These are phyloP conservation scores for Austroboletus eburneus DNA, from an alignment of 768 basidiomycete species.

Conservation along the genomic window DNA sequence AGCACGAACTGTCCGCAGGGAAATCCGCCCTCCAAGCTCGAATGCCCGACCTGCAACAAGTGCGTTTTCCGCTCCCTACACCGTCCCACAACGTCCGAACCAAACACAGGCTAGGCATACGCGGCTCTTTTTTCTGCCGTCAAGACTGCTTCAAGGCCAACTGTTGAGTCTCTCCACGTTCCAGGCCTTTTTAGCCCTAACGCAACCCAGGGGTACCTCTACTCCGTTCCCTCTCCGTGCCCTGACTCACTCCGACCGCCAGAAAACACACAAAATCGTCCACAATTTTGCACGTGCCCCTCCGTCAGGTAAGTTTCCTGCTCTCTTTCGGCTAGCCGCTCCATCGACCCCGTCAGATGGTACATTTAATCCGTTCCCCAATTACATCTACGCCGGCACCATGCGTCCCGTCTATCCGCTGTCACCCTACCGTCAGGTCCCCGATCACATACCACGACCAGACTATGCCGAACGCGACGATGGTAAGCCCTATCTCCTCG, in stretches of 20 bases:
- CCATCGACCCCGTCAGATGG: conserved; percentile 46
- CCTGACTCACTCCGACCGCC: conserved; percentile 1
- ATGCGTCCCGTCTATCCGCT: conserved; percentile 87
- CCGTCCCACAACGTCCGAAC: conserved; percentile 9
- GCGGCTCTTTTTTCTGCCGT: conserved; percentile 86
- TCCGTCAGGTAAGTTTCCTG: conserved; percentile 8
- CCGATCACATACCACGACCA: conserved; percentile 78
- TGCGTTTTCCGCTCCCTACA: conserved; percentile 32
- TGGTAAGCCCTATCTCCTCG: conserved; percentile 40
- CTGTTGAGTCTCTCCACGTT: conserved; percentile 53
- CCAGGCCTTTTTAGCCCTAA: background rate
- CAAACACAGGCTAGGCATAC: conserved; percentile 62
- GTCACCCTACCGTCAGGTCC: conserved; percentile 69
- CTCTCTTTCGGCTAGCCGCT: background rate
- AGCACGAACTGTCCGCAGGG: conserved; percentile 71
- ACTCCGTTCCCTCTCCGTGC: background rate
- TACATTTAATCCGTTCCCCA: conserved; percentile 76
- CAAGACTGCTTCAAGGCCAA: conserved; percentile 96
- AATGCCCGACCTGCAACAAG: conserved; percentile 95
- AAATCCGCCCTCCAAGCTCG: conserved; percentile 79
- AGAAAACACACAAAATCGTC: conserved; percentile 82
- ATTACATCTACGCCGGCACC: conserved; percentile 72
- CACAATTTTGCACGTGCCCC: conserved; percentile 55
- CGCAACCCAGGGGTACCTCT: conserved; percentile 24
- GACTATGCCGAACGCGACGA: conserved; percentile 71